phyloP scores from a whole-genome alignment of 495 filamentous ascomycete species.

The Friedmanniomyces simplex region DNA sequence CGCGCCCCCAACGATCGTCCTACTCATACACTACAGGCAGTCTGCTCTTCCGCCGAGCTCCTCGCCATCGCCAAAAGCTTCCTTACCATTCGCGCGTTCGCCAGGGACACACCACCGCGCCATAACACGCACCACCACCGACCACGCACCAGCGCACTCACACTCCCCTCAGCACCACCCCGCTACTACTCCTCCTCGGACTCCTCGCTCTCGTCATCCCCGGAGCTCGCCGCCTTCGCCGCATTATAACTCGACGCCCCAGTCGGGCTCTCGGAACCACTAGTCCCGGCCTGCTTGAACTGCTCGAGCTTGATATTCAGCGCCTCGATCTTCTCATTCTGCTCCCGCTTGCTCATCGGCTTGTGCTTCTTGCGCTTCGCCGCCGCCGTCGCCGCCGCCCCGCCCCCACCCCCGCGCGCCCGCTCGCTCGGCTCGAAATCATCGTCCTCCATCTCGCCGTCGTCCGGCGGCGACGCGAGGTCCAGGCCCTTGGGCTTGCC shows the following conservation, averaged over 20 bases:
- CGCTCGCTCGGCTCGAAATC: slow-evolving; percentile 35
- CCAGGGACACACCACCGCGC: too few species aligned
- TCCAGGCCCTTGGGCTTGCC: slow-evolving; percentile 16
- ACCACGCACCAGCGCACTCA: background rate
- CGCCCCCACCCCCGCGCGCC: slow-evolving; percentile 36
- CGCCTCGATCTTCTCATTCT: slow-evolving; percentile 76
- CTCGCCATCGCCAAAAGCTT: too few species aligned
- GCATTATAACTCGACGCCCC: slow-evolving; percentile 1
- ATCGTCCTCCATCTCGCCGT: slow-evolving; percentile 24
- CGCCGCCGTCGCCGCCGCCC: slow-evolving; percentile 28
- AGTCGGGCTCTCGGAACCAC: slow-evolving; percentile 15
- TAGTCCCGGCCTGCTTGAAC: slow-evolving; percentile 16
- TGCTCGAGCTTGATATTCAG: slow-evolving; percentile 48
- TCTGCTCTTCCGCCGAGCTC: background rate
- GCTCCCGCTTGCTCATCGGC: slow-evolving; percentile 91
- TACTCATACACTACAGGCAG: background rate
- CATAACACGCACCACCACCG: background rate
- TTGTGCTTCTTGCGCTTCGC: slow-evolving; percentile 90
- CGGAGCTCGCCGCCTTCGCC: slow-evolving; percentile 8
- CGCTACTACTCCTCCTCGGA: slow-evolving; percentile 22
- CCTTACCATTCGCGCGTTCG: too few species aligned
- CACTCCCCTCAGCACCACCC: background rate
- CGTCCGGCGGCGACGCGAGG: slow-evolving; percentile 8
- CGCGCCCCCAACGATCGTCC: background rate
- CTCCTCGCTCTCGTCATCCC: slow-evolving; percentile 22